A percentile compares a stretch with the other conserved stretches of the same genome.
Evolutionary conservation across 2,329 filamentous ascomycete genomes (phyloP).

Genomic region (Colletotrichum tabaci): DNA sequence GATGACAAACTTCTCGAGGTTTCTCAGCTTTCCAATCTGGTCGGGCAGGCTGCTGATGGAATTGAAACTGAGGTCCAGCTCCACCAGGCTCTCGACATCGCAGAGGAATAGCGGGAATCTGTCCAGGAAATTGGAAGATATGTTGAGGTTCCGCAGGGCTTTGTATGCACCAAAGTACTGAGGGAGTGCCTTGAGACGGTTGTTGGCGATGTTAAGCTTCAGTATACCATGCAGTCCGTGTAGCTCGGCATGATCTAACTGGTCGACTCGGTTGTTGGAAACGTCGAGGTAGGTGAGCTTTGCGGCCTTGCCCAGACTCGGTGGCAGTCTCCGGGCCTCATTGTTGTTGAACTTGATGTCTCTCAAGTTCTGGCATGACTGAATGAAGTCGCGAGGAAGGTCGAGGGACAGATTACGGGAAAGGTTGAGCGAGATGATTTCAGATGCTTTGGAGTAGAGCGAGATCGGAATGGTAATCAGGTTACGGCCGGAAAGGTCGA

Average conservation of each 20-base stretch:
- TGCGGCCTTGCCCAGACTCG: conserved; percentile 85
- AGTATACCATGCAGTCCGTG: conserved; percentile 82
- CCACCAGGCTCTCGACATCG: conserved; percentile 84
- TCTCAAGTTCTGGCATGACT: conserved; percentile 89
- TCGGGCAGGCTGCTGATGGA: conserved; percentile 84
- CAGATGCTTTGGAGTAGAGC: conserved; percentile 89
- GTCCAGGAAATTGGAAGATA: conserved; percentile 93
- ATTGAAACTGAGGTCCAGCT: conserved; percentile 98
- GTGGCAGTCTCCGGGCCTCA: conserved; percentile 87
- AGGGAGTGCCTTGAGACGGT: conserved; percentile 85
- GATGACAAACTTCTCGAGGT: conserved; percentile 90
- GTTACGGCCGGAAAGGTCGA: conserved; percentile 91
- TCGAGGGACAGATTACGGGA: conserved; percentile 94
- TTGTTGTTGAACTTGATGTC: conserved; percentile 98
- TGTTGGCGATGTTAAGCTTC: conserved; percentile 94
- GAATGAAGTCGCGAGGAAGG: conserved; percentile 95
- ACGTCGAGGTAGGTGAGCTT: conserved; percentile 92
- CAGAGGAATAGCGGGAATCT: conserved; percentile 90
- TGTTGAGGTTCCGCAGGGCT: conserved; percentile 84
- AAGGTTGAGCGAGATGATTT: conserved; percentile 95
- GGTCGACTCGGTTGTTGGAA: conserved; percentile 92
- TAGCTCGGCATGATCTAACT: conserved; percentile 88
- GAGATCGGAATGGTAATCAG: conserved; percentile 95
- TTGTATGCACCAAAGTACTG: conserved; percentile 86
- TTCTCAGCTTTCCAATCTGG: conserved; percentile 82